These are phyloP conservation scores for Ogataea paraovalis DNA, from an alignment of 805 yeast genomes.

Conservation along the genomic window DNA sequence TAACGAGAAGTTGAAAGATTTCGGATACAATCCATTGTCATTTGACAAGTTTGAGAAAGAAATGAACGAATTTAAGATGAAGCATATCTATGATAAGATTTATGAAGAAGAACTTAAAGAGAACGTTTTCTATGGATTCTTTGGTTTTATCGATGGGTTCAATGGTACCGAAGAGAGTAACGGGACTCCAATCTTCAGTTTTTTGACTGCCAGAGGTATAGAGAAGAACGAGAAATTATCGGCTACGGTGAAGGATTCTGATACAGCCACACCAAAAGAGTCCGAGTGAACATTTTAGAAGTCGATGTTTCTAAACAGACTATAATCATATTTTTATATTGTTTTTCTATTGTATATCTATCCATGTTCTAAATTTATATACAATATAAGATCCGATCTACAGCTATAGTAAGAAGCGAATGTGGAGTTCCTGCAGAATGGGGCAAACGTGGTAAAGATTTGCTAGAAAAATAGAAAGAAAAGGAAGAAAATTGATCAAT, in stretches of 20 bases:
- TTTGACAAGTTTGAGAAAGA: slow-evolving; percentile 62
- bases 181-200: slow-evolving; percentile 61
- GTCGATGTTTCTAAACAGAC: too few relatives aligned
- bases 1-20: slow-evolving; percentile 63
- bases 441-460: too few relatives aligned
- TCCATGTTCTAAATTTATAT: too few relatives aligned
- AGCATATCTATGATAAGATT: slow-evolving; percentile 86
- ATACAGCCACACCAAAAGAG: neutral
- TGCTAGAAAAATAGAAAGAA: too few relatives aligned
- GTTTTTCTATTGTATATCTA: too few relatives aligned
- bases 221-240: slow-evolving; percentile 17
- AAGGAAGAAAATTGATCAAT: too few relatives aligned
- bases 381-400: too few relatives aligned
- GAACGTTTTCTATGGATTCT: slow-evolving; percentile 85
- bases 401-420: too few relatives aligned
- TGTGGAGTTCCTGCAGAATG: too few relatives aligned
- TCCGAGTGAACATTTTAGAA: too few relatives aligned
- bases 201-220: slow-evolving; percentile 46
- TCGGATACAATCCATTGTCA: slow-evolving; percentile 73
- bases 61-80: slow-evolving; percentile 84
- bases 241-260: neutral
- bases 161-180: slow-evolving; percentile 43
- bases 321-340: too few relatives aligned
- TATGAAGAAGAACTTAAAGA: slow-evolving; percentile 87
- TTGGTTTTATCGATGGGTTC: slow-evolving; percentile 83